Evolutionary conservation across 257 asterid genomes (phyloP), one percentile per base, ranked within the genome.

Genomic region (Marsdenia floribunda): DNA sequence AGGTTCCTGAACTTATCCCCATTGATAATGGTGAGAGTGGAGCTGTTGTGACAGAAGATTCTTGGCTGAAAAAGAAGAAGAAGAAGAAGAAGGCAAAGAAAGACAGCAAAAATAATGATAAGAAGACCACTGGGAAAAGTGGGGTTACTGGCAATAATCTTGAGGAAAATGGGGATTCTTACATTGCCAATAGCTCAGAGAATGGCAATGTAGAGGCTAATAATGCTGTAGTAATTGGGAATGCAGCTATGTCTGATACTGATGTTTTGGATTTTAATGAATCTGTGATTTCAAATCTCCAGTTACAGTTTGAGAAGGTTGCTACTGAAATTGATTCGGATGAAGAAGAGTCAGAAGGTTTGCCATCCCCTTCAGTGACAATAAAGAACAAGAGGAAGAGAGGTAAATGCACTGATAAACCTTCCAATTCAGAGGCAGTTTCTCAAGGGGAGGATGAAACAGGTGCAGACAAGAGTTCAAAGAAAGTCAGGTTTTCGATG

Each of bases 401-500:
- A 77, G 78, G 75, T 8, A 88, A 84, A 76, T 40, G 37, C 24
- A 81, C 60, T 24, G 85, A 80, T 33, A 75, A 65, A 75, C 61
- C 80, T 49, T 78, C 66, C 22, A 68, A 67, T 52, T 19, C 65
- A 33, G 83, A 68, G 46, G 52, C 72, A 55, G 75, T 58, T 72
- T 65, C 29, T 71, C 82, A 70, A 70, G 91, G 71, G 70, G 80
- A 85, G 79, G 80, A 72, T 53, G 86, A 63, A 72, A 79, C 70
- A 29, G 83, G 90, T 77, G 82, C 73, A 73, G 91, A 82, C 55
- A 90, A 86, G 83, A 89, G 97, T 77, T 85, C 84, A 13, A 95
- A 90, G 90, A 95, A 88, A 76, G 99, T 95, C 50, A 82, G 93
- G 61, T 95, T 95, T 83, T 78, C 93, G 5, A 90, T 90, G 96